Conservation (phyloP, 192 early-diverging fungal species). For the Podila clonocystis region DNA sequence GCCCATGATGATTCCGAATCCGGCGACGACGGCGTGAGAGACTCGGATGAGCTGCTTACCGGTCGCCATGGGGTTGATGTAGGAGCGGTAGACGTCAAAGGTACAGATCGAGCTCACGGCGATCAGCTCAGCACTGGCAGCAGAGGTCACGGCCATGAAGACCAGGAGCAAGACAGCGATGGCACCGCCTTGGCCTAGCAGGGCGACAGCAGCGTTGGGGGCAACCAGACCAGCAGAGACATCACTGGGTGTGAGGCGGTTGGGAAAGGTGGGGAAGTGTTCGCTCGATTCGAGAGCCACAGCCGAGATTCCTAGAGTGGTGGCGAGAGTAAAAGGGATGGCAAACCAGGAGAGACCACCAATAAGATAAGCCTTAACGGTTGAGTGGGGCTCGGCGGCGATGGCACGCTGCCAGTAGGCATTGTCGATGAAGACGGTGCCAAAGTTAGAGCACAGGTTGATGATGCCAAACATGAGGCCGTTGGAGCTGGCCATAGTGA, state of each 20-base stretch:
- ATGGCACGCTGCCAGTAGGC: constrained; percentile 83
- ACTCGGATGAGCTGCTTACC: constrained; percentile 67
- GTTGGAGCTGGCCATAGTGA: constrained; percentile 72
- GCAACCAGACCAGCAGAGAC: constrained; percentile 75
- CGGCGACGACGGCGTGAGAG: constrained; percentile 61
- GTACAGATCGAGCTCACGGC: constrained; percentile 79
- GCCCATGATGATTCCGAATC: constrained; percentile 79
- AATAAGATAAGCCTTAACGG: constrained; percentile 75
- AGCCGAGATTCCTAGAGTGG: constrained; percentile 74
- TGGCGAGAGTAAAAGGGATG: constrained; percentile 79
- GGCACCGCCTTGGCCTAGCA: constrained; percentile 71
- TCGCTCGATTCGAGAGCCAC: constrained; percentile 68
- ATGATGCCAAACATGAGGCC: constrained; percentile 80
- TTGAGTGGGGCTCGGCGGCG: constrained; percentile 70
- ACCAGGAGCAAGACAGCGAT: constrained; percentile 72
- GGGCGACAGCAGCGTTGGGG: constrained; percentile 70
- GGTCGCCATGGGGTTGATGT: constrained; percentile 74
- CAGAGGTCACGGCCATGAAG: constrained; percentile 83
- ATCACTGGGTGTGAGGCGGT: constrained; percentile 59
- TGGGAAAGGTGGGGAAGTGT: constrained; percentile 64
- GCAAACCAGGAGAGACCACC: constrained; percentile 85
- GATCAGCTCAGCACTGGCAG: constrained; percentile 79
- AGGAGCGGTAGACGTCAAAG: constrained; percentile 77
- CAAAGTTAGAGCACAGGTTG: constrained; percentile 82
- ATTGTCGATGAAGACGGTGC: constrained; percentile 79